A percentile compares a stretch with the other conserved stretches of the same genome.
Evolutionary conservation across 139 green algal species (phyloP).

Genomic region (Tetradesmus lagerheimii): DNA sequence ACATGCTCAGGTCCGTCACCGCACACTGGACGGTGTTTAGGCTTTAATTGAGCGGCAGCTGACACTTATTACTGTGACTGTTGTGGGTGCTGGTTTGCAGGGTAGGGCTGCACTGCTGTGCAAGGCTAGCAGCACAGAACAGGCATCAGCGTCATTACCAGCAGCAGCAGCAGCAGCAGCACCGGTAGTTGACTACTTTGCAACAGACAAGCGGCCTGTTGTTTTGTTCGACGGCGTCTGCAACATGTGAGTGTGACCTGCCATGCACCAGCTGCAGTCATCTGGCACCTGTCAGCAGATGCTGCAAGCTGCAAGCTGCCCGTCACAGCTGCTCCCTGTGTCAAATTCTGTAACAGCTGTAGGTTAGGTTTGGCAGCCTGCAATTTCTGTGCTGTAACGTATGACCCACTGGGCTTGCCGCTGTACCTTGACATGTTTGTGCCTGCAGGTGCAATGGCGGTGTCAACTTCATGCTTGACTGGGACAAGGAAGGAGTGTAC

Average conservation of each 20-base stretch:
- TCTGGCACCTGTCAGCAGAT: not conserved
- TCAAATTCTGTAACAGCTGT: not conserved
- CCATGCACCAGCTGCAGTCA: not conserved
- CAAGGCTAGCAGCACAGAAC: slow-evolving; percentile 3
- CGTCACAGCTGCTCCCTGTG: not conserved
- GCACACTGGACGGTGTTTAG: not conserved
- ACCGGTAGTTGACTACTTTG: slow-evolving; percentile 71
- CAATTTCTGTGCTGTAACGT: too few relatives aligned
- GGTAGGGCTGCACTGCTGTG: not conserved
- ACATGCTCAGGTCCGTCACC: not conserved
- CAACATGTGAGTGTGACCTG: slow-evolving; percentile 73
- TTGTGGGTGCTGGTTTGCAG: not conserved
- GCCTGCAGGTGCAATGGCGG: slow-evolving; percentile 81
- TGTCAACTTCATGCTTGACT: slow-evolving; percentile 86
- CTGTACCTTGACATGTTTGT: too few relatives aligned
- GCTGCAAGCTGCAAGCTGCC: not conserved
- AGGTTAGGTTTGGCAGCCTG: not conserved
- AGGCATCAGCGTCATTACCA: slow-evolving; percentile 14
- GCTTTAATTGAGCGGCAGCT: too few relatives aligned
- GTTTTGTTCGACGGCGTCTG: slow-evolving; percentile 91
- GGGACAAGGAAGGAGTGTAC: slow-evolving; percentile 65
- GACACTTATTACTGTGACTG: not conserved
- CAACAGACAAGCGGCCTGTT: slow-evolving; percentile 73
- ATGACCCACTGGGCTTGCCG: too few relatives aligned
- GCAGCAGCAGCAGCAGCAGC: slow-evolving; percentile 10